These are phyloP conservation scores for Pezicula radicicola DNA, from an alignment of 2,329 filamentous ascomycete species.

Conservation along the genomic window DNA sequence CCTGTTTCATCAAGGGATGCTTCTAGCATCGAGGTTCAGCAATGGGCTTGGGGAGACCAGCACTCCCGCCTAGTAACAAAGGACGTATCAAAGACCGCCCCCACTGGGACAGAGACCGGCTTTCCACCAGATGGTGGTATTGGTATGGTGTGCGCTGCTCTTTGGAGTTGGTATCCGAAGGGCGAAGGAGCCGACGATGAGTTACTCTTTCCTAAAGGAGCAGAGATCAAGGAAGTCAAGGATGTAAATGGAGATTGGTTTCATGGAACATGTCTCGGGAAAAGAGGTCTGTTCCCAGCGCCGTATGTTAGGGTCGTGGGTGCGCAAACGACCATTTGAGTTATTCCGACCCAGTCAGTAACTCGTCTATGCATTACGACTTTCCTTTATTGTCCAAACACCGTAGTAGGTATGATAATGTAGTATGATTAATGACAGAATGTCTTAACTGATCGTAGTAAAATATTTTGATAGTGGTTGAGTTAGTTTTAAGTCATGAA, in stretches of 20 bases:
- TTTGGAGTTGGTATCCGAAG: conserved; percentile 77
- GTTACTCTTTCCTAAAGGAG: conserved; percentile 77
- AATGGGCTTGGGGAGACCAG: conserved; percentile 49
- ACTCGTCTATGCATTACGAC: no score
- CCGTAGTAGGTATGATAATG: no score
- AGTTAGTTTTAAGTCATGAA: no score
- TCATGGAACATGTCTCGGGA: conserved; percentile 80
- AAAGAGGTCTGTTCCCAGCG: conserved; percentile 75
- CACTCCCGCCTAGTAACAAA: conserved; percentile 46
- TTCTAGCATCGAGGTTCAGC: conserved; percentile 34
- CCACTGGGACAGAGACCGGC: conserved; percentile 16
- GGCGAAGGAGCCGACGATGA: conserved; percentile 62
- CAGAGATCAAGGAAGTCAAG: conserved; percentile 79
- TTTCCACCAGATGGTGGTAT: conserved; percentile 77
- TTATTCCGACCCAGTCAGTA: no score
- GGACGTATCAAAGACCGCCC: conserved; percentile 44
- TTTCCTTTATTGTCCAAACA: no score
- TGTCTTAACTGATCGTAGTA: no score
- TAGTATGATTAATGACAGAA: no score
- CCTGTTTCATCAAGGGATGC: conserved; percentile 30
- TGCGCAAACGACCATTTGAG: no score
- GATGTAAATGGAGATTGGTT: conserved; percentile 92
- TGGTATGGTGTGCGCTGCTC: conserved; percentile 60
- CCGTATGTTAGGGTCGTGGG: conserved; percentile 59
- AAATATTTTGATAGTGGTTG: no score